Base-by-base conservation (phyloP, 2,329 filamentous ascomycete genomes). In the Coniosporium tulheliwenetii region DNA sequence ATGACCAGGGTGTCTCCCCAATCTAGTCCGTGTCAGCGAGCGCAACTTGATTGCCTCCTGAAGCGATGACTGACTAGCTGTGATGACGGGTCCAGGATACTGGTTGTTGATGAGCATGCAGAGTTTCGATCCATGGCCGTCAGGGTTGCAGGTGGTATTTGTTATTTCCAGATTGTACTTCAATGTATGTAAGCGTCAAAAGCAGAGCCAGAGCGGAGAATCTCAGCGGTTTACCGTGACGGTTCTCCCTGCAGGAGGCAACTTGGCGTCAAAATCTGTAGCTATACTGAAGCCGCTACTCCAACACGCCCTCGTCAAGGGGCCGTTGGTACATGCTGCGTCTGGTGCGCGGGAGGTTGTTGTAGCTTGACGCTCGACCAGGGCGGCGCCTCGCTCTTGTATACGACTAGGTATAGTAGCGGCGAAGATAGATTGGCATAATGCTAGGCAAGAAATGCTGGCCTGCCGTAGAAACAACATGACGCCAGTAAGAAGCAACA, bases 21-120 rank as follows among this genome's bases (percentile, higher is more conserved):
- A 48, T 63, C 52, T 43, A 61, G 54, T 36, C 51, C 44, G 8
- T 51, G 50, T 30, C 44, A 13, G 65, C 58, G 10, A 48, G 40
- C 14, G 33, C 33, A 35, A 10, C n/a, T 14, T 15, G 16, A 32
- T 37, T 30, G 13, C 13, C 14, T 71, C 49, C 9, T 75, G 55
- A 5, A 73, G 56, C 1, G 63, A 52, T 34, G 56, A 65, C 61
- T 45, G 52, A 64, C 67, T 62, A 37, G 71, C 77, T 44, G 70
- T 67, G 41, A 86, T 74, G 10, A 69, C 64, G 1, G 81, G 81
- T 0, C 78, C 81, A 1, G 81, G 81, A 44, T 73, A 79, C 36
- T 74, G 68, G 8, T 71, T 73, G 52, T 81, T 80, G 52, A 82
- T 63, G 29, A 82, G 64, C 44, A 65, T 42, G 36, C 52, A 54